phyloP scores from a whole-genome alignment of 345 rosid species.

The Luvunga scandens region DNA sequence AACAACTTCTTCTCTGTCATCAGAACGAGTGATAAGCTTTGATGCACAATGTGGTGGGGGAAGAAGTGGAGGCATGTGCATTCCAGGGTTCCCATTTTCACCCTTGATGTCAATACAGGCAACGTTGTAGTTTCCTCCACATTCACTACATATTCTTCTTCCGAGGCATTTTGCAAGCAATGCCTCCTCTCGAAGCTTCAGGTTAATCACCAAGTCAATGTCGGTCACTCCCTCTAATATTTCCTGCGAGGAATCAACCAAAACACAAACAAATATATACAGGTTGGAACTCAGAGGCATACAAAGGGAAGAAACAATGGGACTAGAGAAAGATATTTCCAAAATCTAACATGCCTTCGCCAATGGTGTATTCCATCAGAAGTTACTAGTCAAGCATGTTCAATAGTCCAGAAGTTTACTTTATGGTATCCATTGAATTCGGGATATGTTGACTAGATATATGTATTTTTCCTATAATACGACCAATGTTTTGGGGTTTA shows the following conservation, averaged over 20 bases:
- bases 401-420: neutral
- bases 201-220: constrained; percentile 75
- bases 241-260: constrained; percentile 49
- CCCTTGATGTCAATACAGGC: constrained; percentile 87
- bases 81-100: constrained; percentile 67
- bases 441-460: neutral
- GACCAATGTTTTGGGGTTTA: neutral
- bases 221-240: constrained; percentile 85
- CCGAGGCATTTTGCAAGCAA: constrained; percentile 94
- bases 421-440: neutral
- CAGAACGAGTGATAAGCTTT: constrained; percentile 84
- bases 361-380: neutral
- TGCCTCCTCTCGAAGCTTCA: constrained; percentile 86
- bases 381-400: neutral
- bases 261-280: neutral
- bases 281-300: neutral
- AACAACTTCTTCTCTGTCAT: constrained; percentile 90
- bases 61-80: constrained; percentile 95
- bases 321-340: neutral
- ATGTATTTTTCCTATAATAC: neutral
- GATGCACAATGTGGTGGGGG: constrained; percentile 83
- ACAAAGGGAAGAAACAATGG: neutral
- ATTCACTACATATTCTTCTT: constrained; percentile 86
- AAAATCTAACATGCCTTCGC: neutral
- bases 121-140: constrained; percentile 85